Evolutionary conservation across 2,329 filamentous ascomycete genomes (phyloP).

Genomic region (Hymenoscyphus linearis): DNA sequence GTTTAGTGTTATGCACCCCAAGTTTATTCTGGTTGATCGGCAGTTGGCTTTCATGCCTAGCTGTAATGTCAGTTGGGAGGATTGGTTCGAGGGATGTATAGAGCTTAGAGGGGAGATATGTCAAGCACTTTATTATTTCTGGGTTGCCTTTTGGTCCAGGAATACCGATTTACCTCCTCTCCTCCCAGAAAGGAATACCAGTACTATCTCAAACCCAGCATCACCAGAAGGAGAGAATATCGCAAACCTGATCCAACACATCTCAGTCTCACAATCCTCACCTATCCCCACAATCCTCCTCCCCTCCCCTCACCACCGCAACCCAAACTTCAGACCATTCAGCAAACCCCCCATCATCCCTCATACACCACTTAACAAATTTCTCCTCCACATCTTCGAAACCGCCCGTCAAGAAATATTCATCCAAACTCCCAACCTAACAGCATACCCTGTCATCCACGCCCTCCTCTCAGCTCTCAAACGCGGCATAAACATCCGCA

Average conservation of each 20-base stretch:
- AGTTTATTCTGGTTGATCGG: constrained; percentile 72
- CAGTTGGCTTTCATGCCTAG: constrained; percentile 64
- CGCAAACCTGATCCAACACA: not conserved
- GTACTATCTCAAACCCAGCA: not conserved
- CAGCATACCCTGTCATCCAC: constrained; percentile 57
- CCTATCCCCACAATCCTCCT: constrained; percentile 56
- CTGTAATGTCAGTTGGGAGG: constrained; percentile 81
- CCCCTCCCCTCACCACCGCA: constrained; percentile 58
- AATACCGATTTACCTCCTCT: constrained; percentile 17
- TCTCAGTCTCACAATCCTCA: constrained; percentile 7
- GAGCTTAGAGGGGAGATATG: constrained; percentile 60
- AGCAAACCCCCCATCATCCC: constrained; percentile 11
- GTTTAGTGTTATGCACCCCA: constrained; percentile 83
- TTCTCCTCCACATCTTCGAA: constrained; percentile 53
- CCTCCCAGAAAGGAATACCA: not conserved
- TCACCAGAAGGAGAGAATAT: not conserved
- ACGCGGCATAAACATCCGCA: constrained; percentile 61
- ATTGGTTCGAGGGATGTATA: constrained; percentile 79
- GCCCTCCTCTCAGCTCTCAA: constrained; percentile 55
- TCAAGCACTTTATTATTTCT: constrained; percentile 59
- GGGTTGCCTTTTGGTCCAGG: constrained; percentile 60
- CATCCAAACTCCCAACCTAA: constrained; percentile 75
- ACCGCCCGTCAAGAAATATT: constrained; percentile 64
- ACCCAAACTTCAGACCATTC: constrained; percentile 14
- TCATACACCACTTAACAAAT: constrained; percentile 53